Base-by-base conservation (phyloP, 1,139 yeast species). In the Trichomonascaceae sp. region DNA sequence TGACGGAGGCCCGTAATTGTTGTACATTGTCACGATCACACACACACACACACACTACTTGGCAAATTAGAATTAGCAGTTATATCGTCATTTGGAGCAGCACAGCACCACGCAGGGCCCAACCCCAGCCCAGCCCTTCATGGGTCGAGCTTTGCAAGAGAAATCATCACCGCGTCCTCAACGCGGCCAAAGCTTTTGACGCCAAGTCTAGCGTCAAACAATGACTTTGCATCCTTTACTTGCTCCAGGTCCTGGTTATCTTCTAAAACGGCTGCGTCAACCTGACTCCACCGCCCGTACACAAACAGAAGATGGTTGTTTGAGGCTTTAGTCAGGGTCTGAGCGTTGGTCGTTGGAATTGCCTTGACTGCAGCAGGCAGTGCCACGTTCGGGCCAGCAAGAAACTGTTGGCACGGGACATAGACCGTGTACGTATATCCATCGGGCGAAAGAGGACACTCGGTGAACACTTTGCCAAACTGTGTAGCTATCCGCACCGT, bases 401-500 rank as follows among this genome's bases (percentile, higher is more conserved):
- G 25, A 41, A 44, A 56, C 37, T 76, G 82, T 30, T 80, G 82
- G 47, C 85, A 67, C 38, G 75, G 71, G 13, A 75, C 69, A 55
- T 69, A 78, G 1, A 78, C 54, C 3, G 85, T 67, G 42, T 71
- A 72, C 1, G 76, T 64, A 52, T 84, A 85, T 0, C 94, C 94
- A 4, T 73, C 74, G n/a, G n/a, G n/a, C 3, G 72, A 65, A 34
- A 65, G 66, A 2, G 77, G 64, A 33, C 79, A 66, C 47, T 78
- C 81, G 5, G 92, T 76, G 55, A 82, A 85, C 0, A 85, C 58
- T 13, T 73, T 63, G 31, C 74, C 70, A 47, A 84, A 75, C 8
- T 61, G 53, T 33, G 63, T 62, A 2, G 80, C 81, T 13, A 77
- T 59, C 37, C 96, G 64, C 3, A 85, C 87, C 40, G 68, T 71